Base-by-base conservation (phyloP, 768 basidiomycete genomes). In the Suillus subluteus region DNA sequence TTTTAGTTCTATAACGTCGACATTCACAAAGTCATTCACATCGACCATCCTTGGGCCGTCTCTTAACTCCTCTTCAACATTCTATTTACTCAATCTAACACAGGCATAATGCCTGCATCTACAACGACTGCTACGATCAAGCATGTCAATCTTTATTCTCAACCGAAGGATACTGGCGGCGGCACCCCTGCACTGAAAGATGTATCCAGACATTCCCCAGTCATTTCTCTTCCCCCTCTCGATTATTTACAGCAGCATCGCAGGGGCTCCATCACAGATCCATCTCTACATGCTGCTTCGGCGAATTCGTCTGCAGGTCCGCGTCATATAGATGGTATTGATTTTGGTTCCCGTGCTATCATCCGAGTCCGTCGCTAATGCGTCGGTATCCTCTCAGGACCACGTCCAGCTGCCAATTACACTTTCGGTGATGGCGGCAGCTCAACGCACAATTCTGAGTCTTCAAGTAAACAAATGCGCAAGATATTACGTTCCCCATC, bases 221-320 rank as follows among this genome's bases (percentile, higher is more conserved):
- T 84, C 58, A 81, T 86, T 4, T 85, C 90, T 63, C 84, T 94
- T 38, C 88, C 90, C 3, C 91, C 92, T 11, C 87, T 94, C 72
- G 89, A 92, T 75, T 88, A 85, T 75, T 84, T 93, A 32, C 91
- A 92, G 75, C 91, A 85, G 64, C 92, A 93, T 73, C 86, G 92
- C n/a, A 81, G 91, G 66, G 91, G 91, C 66, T 94, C 93, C 2
- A 90, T 92, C 74, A 92, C 92, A 9, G 93, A 94, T 81, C 92
- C 92, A 4, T 88, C 89, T 50, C 83, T 93, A 61, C 91, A 92
- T 78, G 88, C 88, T 66, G 81, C 86, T 35, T 77, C 82, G 5
- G 75, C 78, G 0, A 66, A 66, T 32, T 59, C 71, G 67, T 66
- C 75, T 59, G 62, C 66, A 43, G 54, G 68, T 65, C 65, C 62